Conservation (phyloP, 306 rosid species). For the Ziziphus jujuba region DNA sequence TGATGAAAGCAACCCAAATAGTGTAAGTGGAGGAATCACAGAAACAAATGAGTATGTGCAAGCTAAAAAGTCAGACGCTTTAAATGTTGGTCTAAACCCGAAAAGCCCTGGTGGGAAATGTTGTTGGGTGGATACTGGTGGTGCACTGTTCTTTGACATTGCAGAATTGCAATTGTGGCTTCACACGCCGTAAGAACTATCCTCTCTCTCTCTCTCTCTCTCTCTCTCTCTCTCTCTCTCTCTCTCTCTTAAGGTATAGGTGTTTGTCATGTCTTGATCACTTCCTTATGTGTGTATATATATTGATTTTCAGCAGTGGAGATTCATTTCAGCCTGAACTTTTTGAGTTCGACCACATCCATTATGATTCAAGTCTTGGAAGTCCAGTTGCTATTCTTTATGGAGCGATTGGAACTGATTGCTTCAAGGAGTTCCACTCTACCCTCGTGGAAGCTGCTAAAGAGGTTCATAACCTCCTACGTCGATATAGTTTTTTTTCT, state of each 20-base stretch:
- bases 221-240: too few species aligned
- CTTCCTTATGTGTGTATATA: slow-evolving; percentile 3
- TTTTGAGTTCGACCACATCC: slow-evolving; percentile 90
- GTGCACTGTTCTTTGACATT: slow-evolving; percentile 55
- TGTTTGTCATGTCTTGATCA: background rate
- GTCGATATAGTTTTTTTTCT: slow-evolving; percentile 11
- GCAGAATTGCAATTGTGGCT: slow-evolving; percentile 63
- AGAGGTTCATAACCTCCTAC: slow-evolving; percentile 50
- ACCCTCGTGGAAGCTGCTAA: slow-evolving; percentile 73
- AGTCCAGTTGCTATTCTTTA: slow-evolving; percentile 80
- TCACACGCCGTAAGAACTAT: slow-evolving; percentile 42
- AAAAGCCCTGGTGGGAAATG: slow-evolving; percentile 63
- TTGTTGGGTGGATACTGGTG: slow-evolving; percentile 91
- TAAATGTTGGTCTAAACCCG: slow-evolving; percentile 47
- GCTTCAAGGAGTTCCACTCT: slow-evolving; percentile 81
- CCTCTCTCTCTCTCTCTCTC: background rate
- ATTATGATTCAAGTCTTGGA: slow-evolving; percentile 59
- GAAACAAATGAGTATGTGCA: slow-evolving; percentile 29
- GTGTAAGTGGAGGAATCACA: slow-evolving; percentile 24
- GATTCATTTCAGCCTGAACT: slow-evolving; percentile 71
- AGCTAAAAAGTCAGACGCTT: slow-evolving; percentile 39
- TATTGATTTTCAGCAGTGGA: slow-evolving; percentile 41
- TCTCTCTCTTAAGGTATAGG: background rate
- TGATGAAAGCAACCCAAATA: slow-evolving; percentile 49
- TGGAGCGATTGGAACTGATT: slow-evolving; percentile 85